Conservation (phyloP, 129 eudicot species). For the Pulicaria dysenterica region DNA sequence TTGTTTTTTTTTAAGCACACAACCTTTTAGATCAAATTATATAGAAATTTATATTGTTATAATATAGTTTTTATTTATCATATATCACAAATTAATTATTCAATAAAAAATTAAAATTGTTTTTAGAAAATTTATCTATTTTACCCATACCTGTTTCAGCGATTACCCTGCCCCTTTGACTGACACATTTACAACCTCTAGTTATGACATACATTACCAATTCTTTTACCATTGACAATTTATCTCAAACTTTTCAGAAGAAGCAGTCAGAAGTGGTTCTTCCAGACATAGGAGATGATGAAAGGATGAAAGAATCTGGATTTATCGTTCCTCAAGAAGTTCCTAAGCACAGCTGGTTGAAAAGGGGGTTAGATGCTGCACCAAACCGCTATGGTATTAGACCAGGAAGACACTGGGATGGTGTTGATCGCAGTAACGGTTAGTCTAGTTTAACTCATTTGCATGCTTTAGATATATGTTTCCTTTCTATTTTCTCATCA, state of each 20-base stretch:
- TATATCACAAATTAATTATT: not conserved
- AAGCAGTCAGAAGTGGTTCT: constrained; percentile 58
- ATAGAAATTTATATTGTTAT: not conserved
- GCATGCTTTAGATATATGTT: not conserved
- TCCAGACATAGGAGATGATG: constrained; percentile 70
- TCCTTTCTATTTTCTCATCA: not conserved
- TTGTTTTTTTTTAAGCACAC: not conserved
- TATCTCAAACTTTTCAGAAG: constrained; percentile 46
- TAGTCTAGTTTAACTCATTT: constrained; percentile 24
- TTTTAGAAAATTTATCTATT: not conserved
- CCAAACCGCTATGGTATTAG: constrained; percentile 84
- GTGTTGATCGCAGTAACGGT: constrained; percentile 96
- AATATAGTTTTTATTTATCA: not conserved
- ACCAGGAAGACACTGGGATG: constrained; percentile 99
- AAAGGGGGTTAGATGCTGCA: constrained; percentile 76
- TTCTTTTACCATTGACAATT: not conserved
- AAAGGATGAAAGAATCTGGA: constrained; percentile 93
- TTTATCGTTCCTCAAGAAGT: constrained; percentile 85
- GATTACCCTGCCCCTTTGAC: not conserved
- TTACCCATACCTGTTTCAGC: not conserved
- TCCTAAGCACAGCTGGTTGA: constrained; percentile 92
- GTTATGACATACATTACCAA: not conserved
- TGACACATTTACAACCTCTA: not conserved
- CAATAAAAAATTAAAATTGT: too few relatives aligned
- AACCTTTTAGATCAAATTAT: not conserved